A percentile compares a stretch with the other conserved stretches of the same genome.
Conservation (phyloP, 2,329 filamentous ascomycete species). For the Ceratocystis lukuohia region DNA sequence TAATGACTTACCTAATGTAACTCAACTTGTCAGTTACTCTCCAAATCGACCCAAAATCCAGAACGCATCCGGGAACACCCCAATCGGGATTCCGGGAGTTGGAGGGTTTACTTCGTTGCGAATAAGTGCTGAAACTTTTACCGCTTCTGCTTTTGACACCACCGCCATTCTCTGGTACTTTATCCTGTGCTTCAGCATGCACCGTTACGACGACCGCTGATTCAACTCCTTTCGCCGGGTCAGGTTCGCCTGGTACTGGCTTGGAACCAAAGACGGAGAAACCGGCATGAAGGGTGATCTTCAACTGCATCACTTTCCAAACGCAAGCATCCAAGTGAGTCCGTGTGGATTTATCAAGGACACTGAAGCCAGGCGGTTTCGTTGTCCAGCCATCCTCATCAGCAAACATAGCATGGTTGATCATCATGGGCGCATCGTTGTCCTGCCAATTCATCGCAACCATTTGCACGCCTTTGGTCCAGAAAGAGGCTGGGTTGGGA, state of each 20-base stretch:
- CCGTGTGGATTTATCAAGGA: slow-evolving; percentile 29
- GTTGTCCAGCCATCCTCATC: slow-evolving; percentile 71
- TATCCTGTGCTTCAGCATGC: slow-evolving; percentile 54
- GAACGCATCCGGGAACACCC: slow-evolving; percentile 34
- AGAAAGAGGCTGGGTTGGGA: slow-evolving; percentile 80
- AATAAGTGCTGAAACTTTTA: slow-evolving; percentile 44
- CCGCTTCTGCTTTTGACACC: slow-evolving; percentile 24
- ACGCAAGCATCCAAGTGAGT: slow-evolving; percentile 35
- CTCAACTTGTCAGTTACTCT: slow-evolving; percentile 55
- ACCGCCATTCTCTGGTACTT: slow-evolving; percentile 22
- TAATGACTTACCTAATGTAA: slow-evolving; percentile 49
- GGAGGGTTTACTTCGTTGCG: slow-evolving; percentile 42
- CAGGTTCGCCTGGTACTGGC: slow-evolving; percentile 20
- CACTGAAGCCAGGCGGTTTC: slow-evolving; percentile 64
- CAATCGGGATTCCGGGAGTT: slow-evolving; percentile 53
- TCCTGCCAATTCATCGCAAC: slow-evolving; percentile 96
- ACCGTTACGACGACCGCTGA: slow-evolving; percentile 69
- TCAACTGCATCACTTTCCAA: slow-evolving; percentile 48
- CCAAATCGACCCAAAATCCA: slow-evolving; percentile 45
- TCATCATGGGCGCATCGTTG: slow-evolving; percentile 83
- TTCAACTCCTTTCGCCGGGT: slow-evolving; percentile 23
- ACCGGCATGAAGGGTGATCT: slow-evolving; percentile 60
- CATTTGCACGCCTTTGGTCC: slow-evolving; percentile 94
- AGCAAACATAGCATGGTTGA: slow-evolving; percentile 96
- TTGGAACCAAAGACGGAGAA: slow-evolving; percentile 45